phyloP scores from a whole-genome alignment of 176 grass and related monocot species.

The Saccharum spontaneum region DNA sequence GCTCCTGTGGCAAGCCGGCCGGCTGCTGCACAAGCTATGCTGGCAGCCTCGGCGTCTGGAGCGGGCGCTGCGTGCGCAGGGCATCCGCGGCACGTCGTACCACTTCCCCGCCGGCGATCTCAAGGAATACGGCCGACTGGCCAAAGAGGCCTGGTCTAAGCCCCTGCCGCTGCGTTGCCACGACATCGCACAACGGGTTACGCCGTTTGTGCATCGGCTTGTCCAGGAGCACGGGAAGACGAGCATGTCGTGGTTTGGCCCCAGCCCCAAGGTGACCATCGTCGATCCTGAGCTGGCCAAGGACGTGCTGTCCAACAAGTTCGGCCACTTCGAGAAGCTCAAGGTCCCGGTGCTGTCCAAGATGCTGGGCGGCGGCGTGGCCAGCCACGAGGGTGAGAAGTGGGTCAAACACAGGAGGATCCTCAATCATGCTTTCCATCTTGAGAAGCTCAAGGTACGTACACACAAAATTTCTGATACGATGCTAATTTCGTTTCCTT shows the following conservation, averaged over 20 bases:
- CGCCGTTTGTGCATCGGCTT: slow-evolving; percentile 38
- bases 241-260: slow-evolving; percentile 55
- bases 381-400: slow-evolving; percentile 57
- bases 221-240: slow-evolving; percentile 46
- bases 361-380: slow-evolving; percentile 45
- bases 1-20: slow-evolving; percentile 35
- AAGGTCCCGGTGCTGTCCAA: slow-evolving; percentile 16
- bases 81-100: slow-evolving; percentile 48
- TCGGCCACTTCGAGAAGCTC: slow-evolving; percentile 42
- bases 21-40: slow-evolving; percentile 42
- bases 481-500: neutral
- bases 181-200: slow-evolving; percentile 39
- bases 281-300: slow-evolving; percentile 40
- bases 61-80: slow-evolving; percentile 38
- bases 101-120: slow-evolving; percentile 47
- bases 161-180: slow-evolving; percentile 46
- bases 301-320: slow-evolving; percentile 66
- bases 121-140: slow-evolving; percentile 34
- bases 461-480: neutral
- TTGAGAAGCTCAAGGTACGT: slow-evolving; percentile 73
- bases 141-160: slow-evolving; percentile 38
- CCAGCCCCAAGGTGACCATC: slow-evolving; percentile 47
- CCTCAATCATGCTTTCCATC: slow-evolving; percentile 73
- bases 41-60: slow-evolving; percentile 49
- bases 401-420: slow-evolving; percentile 78